A percentile compares a stretch with the other conserved stretches of the same genome.
These are phyloP conservation scores for Microcyclospora tardicrescens DNA, from an alignment of 2,329 filamentous ascomycete species.

Conservation along the genomic window DNA sequence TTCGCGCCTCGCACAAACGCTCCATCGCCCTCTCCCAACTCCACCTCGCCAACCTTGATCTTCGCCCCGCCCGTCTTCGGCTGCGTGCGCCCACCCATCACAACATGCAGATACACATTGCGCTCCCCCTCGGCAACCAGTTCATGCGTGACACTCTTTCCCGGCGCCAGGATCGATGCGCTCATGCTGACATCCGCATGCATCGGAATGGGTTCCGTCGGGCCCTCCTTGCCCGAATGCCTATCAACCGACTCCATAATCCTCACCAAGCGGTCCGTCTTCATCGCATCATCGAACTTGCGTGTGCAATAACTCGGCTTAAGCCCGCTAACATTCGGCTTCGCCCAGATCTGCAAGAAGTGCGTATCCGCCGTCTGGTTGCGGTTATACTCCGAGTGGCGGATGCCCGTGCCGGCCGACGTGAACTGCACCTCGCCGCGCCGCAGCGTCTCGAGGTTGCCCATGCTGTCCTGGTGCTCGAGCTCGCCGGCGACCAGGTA, in stretches of 20 bases:
- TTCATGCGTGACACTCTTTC: slow-evolving; percentile 55
- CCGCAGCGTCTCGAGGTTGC: slow-evolving; percentile 55
- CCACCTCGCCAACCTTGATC: slow-evolving; percentile 54
- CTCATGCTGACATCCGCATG: slow-evolving; percentile 77
- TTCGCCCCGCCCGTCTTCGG: slow-evolving; percentile 58
- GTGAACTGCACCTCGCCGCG: slow-evolving; percentile 83
- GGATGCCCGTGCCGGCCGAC: slow-evolving; percentile 66
- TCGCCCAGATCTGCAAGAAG: slow-evolving; percentile 80
- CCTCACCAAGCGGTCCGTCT: slow-evolving; percentile 55
- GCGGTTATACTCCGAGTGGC: slow-evolving; percentile 75
- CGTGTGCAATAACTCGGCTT: slow-evolving; percentile 64
- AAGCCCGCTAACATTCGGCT: slow-evolving; percentile 62
- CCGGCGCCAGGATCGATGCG: slow-evolving; percentile 57
- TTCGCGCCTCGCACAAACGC: slow-evolving; percentile 51
- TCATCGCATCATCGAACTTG: slow-evolving; percentile 58
- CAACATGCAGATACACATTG: slow-evolving; percentile 69
- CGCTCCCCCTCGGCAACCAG: slow-evolving; percentile 51
- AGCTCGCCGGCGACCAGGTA: slow-evolving; percentile 78
- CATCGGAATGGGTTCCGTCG: slow-evolving; percentile 61
- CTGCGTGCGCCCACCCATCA: slow-evolving; percentile 47
- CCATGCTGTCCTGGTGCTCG: slow-evolving; percentile 78
- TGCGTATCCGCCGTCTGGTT: slow-evolving; percentile 58
- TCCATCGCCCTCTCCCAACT: slow-evolving; percentile 66
- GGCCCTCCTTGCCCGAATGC: slow-evolving; percentile 52
- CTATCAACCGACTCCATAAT: slow-evolving; percentile 62